These are phyloP conservation scores for Penicillium sp. DNA, from an alignment of 2,329 filamentous ascomycete genomes.

Conservation along the genomic window DNA sequence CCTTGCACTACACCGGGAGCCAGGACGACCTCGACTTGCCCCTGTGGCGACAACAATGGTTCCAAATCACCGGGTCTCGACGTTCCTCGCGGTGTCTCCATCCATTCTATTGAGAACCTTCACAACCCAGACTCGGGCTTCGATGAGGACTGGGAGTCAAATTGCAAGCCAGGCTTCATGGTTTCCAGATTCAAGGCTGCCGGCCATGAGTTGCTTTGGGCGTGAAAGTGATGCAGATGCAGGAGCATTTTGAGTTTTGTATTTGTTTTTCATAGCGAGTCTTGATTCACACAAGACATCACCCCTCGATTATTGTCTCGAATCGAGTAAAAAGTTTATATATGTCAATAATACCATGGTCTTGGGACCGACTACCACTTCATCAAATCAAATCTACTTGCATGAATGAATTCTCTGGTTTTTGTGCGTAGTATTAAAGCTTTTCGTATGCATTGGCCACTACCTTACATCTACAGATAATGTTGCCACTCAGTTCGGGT, in stretches of 20 bases:
- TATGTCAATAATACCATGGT: background rate
- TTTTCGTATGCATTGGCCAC: too few relatives aligned
- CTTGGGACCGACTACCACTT: background rate
- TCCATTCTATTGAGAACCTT: background rate
- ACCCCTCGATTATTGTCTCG: background rate
- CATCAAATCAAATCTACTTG: background rate
- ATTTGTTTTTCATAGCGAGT: background rate
- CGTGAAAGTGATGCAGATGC: background rate
- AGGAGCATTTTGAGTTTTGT: background rate
- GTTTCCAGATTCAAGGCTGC: slow-evolving; percentile 12
- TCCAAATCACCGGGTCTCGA: slow-evolving; percentile 4
- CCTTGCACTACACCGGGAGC: slow-evolving; percentile 13
- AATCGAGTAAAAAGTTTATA: background rate
- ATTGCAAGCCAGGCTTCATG: slow-evolving; percentile 14
- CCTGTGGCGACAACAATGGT: slow-evolving; percentile 1
- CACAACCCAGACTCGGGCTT: slow-evolving; percentile 10
- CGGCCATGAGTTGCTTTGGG: slow-evolving; percentile 5
- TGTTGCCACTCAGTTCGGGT: too few relatives aligned
- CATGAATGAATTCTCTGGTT: too few relatives aligned
- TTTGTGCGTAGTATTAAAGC: too few relatives aligned
- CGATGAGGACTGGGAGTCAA: slow-evolving; percentile 15
- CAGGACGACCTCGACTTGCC: slow-evolving; percentile 10
- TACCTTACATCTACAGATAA: too few relatives aligned
- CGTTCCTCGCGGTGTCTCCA: background rate
- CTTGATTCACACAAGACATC: background rate